Evolutionary conservation across 345 rosid genomes (phyloP).

Genomic region (Erysimum cheiranthoides): DNA sequence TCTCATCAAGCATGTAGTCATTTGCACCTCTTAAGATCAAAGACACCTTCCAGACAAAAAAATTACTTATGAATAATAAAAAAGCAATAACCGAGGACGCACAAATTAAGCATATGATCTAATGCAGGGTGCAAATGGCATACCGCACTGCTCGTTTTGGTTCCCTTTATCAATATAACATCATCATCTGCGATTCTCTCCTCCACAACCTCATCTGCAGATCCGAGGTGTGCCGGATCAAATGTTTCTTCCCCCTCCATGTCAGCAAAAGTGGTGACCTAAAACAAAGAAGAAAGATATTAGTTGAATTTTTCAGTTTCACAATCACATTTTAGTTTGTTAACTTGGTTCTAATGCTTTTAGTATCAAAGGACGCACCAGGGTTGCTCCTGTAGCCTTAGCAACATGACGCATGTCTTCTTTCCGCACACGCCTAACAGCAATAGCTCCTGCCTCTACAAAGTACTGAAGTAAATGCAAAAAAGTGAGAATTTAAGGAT

Average conservation of each 20-base stretch:
- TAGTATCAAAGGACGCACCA: slow-evolving; percentile 60
- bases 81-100: background rate
- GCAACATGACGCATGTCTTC: slow-evolving; percentile 99
- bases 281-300: slow-evolving; percentile 23
- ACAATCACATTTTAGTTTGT: background rate
- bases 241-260: slow-evolving; percentile 99
- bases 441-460: slow-evolving; percentile 97
- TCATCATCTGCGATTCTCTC: slow-evolving; percentile 97
- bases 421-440: slow-evolving; percentile 93
- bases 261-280: slow-evolving; percentile 99
- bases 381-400: slow-evolving; percentile 97
- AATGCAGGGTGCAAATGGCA: slow-evolving; percentile 40
- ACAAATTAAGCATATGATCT: background rate
- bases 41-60: slow-evolving; percentile 66
- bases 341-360: too few relatives aligned
- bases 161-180: slow-evolving; percentile 89
- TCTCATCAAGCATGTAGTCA: slow-evolving; percentile 98
- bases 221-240: slow-evolving; percentile 81
- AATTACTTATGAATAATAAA: background rate
- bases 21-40: slow-evolving; percentile 95
- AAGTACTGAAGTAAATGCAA: slow-evolving; percentile 69
- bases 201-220: slow-evolving; percentile 91
- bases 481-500: slow-evolving; percentile 26
- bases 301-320: background rate
- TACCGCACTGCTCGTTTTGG: slow-evolving; percentile 84